A percentile compares a stretch with the other conserved stretches of the same genome.
phyloP scores from a whole-genome alignment of 345 rosid species.

The Fremontodendron californicum region DNA sequence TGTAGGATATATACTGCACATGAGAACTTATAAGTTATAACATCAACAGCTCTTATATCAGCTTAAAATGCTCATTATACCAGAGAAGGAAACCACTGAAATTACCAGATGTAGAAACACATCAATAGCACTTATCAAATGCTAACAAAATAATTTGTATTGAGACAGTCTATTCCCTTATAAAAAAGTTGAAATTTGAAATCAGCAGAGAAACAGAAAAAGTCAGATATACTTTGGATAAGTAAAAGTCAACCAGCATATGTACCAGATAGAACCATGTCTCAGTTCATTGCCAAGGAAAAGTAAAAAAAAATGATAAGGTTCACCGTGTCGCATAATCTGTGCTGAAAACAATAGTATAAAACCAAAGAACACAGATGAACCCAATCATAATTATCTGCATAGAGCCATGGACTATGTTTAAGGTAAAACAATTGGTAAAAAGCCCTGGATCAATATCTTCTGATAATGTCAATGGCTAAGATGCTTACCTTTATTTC shows the following conservation, averaged over 20 bases:
- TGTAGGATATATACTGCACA: neutral
- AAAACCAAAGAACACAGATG: neutral
- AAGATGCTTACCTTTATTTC: constrained; percentile 2
- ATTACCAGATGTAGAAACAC: neutral
- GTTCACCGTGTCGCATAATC: neutral
- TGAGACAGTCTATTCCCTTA: neutral
- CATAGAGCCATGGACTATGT: neutral
- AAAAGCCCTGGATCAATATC: neutral
- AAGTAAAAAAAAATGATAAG: neutral
- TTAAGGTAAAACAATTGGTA: constrained; percentile 1
- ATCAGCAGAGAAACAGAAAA: neutral
- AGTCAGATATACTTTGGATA: neutral
- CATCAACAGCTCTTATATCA: neutral
- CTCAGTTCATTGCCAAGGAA: neutral
- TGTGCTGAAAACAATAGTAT: neutral
- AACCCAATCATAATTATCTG: neutral
- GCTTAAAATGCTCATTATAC: neutral
- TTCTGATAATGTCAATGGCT: neutral
- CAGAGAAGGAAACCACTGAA: neutral
- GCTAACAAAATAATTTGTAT: neutral
- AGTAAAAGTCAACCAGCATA: neutral
- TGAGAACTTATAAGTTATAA: constrained; percentile 8
- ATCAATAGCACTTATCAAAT: constrained; percentile 3
- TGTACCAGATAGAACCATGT: neutral
- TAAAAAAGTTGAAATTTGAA: neutral